phyloP scores from a whole-genome alignment of 208 protist genomes.

The Leishmania major region DNA sequence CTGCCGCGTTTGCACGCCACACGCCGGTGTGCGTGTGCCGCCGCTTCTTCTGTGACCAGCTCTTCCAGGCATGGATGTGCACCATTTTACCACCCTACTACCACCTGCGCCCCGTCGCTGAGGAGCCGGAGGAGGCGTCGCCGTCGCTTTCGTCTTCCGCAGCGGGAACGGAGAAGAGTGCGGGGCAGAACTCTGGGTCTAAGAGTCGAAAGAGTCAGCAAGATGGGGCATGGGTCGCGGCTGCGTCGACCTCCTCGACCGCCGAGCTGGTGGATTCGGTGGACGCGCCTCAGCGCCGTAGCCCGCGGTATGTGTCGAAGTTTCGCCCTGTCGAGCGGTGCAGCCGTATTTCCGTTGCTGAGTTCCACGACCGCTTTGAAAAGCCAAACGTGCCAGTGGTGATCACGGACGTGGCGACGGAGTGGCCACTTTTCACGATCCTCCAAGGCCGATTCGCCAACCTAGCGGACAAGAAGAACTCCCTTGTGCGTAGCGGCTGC shows the following conservation, averaged over 20 bases:
- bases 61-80: constrained; percentile 92
- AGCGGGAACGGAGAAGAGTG: neutral
- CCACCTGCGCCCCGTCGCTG: constrained; percentile 43
- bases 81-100: constrained; percentile 82
- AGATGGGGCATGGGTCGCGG: constrained; percentile 20
- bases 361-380: constrained; percentile 79
- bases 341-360: constrained; percentile 51
- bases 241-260: neutral
- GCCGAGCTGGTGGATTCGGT: neutral
- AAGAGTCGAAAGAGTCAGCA: constrained; percentile 13
- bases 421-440: constrained; percentile 84
- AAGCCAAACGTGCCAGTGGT: constrained; percentile 71
- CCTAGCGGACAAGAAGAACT: constrained; percentile 50
- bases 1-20: constrained; percentile 24
- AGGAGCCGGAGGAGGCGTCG: constrained; percentile 1
- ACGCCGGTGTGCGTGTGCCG: constrained; percentile 59
- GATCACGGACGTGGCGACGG: constrained; percentile 74
- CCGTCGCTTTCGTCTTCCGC: neutral
- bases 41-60: constrained; percentile 75
- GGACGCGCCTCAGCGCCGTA: neutral
- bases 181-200: neutral
- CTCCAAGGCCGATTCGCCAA: constrained; percentile 69
- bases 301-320: constrained; percentile 54
- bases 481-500: constrained; percentile 45
- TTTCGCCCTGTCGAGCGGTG: constrained; percentile 69